Conservation (phyloP, 2,329 filamentous ascomycete genomes). For the Monosporascus ibericus region DNA sequence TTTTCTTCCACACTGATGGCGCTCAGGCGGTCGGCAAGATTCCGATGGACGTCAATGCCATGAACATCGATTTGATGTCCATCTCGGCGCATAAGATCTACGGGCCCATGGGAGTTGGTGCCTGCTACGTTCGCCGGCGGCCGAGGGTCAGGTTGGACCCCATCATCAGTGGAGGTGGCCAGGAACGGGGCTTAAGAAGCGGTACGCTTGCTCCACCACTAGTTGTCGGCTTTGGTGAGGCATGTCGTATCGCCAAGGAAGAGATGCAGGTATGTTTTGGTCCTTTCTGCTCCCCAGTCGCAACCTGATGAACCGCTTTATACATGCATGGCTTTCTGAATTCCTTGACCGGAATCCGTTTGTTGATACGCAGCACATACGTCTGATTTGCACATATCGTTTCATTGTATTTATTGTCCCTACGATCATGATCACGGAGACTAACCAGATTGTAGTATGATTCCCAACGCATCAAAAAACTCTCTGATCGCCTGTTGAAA, state of each 20-base stretch:
- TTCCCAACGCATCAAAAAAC: slow-evolving; percentile 69
- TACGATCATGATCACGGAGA: background rate
- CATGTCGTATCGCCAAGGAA: slow-evolving; percentile 82
- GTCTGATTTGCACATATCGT: slow-evolving; percentile 44
- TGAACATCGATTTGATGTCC: slow-evolving; percentile 98
- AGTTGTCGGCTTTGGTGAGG: slow-evolving; percentile 90
- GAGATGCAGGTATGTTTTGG: slow-evolving; percentile 74
- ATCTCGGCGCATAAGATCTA: slow-evolving; percentile 99
- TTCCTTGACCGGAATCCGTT: slow-evolving; percentile 52
- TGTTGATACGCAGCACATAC: slow-evolving; percentile 62
- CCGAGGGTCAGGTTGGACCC: slow-evolving; percentile 92
- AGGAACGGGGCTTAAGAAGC: slow-evolving; percentile 90
- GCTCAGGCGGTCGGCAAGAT: slow-evolving; percentile 99
- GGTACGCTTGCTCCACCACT: slow-evolving; percentile 87
- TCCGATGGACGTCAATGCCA: slow-evolving; percentile 89
- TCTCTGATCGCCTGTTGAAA: slow-evolving; percentile 78
- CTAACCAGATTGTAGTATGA: slow-evolving; percentile 64
- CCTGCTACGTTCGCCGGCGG: slow-evolving; percentile 88
- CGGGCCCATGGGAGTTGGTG: slow-evolving; percentile 93
- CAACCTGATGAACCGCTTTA: slow-evolving; percentile 72
- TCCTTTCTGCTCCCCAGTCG: slow-evolving; percentile 19
- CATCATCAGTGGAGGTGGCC: slow-evolving; percentile 91
- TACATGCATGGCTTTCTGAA: slow-evolving; percentile 91
- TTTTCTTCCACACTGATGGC: slow-evolving; percentile 97
- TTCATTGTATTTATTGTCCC: background rate